Conservation (phyloP, 345 rosid genomes). For the Pistacia atlantica region DNA sequence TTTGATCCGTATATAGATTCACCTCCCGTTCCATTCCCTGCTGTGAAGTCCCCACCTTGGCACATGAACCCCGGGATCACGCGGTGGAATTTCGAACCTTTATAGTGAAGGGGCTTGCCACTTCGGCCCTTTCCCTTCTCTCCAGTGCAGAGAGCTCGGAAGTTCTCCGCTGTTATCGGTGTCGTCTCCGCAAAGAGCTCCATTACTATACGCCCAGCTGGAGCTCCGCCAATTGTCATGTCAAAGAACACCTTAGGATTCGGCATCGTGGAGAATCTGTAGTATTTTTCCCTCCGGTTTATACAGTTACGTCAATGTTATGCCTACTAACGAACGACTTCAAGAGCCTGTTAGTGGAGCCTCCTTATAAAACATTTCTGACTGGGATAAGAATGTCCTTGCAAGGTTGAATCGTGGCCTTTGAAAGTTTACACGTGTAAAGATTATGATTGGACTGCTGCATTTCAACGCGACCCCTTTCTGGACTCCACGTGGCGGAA, state of each 20-base stretch:
- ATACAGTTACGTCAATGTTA: background rate
- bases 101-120: constrained; percentile 82
- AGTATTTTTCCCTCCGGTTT: background rate
- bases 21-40: constrained; percentile 76
- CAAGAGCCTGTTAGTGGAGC: background rate
- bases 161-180: constrained; percentile 67
- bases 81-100: constrained; percentile 71
- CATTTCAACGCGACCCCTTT: background rate
- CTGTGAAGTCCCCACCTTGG: constrained; percentile 85
- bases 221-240: constrained; percentile 46
- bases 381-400: background rate
- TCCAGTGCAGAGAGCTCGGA: constrained; percentile 80
- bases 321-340: background rate
- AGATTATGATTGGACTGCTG: background rate
- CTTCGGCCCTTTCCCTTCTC: constrained; percentile 54
- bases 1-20: constrained; percentile 77
- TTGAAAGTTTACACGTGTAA: background rate
- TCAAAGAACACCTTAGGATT: constrained; percentile 70
- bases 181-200: constrained; percentile 60
- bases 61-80: constrained; percentile 83
- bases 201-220: constrained; percentile 60
- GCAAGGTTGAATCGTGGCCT: background rate
- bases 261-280: constrained; percentile 28
- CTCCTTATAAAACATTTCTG: background rate
- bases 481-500: background rate